Conservation (phyloP, 2,329 filamentous ascomycete species). For the Xylaria sp. region DNA sequence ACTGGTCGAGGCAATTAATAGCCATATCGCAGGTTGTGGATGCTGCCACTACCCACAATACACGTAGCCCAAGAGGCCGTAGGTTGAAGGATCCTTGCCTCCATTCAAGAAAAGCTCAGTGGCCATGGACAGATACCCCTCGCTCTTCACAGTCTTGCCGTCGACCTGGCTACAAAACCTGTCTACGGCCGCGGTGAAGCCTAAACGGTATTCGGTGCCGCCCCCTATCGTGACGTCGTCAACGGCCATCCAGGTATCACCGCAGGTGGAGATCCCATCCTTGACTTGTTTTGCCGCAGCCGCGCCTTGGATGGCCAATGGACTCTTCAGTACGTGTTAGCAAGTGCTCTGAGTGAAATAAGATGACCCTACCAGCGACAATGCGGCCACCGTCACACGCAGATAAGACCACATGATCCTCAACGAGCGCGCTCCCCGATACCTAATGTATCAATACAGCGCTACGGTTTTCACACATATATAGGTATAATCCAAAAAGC, state of each 20-base stretch:
- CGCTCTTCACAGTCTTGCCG: constrained; percentile 26
- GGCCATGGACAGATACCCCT: constrained; percentile 35
- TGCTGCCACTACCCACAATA: constrained; percentile 30
- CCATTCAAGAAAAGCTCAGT: constrained; percentile 34
- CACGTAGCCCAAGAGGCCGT: constrained; percentile 35
- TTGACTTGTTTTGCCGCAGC: constrained; percentile 12
- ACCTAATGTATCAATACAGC: too few relatives aligned
- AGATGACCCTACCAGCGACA: too few relatives aligned
- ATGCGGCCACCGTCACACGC: too few relatives aligned
- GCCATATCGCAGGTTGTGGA: background rate
- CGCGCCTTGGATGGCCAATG: constrained; percentile 1
- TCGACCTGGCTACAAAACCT: constrained; percentile 30
- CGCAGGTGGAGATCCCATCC: constrained; percentile 35
- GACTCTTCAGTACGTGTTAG: background rate
- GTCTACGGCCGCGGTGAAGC: constrained; percentile 32
- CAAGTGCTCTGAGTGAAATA: too few relatives aligned
- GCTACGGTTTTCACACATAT: too few relatives aligned
- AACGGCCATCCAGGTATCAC: constrained; percentile 31
- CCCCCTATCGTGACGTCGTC: constrained; percentile 31
- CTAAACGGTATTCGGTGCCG: constrained; percentile 32
- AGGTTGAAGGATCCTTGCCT: constrained; percentile 28
- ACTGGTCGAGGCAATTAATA: constrained; percentile 20
- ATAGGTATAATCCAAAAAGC: too few relatives aligned
- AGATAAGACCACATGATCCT: too few relatives aligned
- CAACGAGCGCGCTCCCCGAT: too few relatives aligned